Base-by-base conservation (phyloP, 192 early-diverging fungal genomes). In the Paraglomus brasilianum region DNA sequence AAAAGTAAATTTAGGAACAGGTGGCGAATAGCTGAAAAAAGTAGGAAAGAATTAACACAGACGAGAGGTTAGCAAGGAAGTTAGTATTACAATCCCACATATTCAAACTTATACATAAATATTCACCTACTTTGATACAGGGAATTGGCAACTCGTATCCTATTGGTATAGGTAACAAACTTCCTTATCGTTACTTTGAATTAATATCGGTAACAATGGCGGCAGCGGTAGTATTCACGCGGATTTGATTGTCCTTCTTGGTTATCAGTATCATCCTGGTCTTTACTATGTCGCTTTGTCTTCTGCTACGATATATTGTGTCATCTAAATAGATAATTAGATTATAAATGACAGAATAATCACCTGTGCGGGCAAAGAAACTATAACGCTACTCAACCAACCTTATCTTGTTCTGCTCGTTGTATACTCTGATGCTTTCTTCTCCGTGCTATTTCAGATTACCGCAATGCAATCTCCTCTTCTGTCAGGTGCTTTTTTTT, bases 391-490 rank as follows among this genome's bases (percentile, higher is more conserved):
- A 30, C 8, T 15, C 66, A 74, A 21, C 36, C 45, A 51, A 86
- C 78, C 66, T 88, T 85, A 22, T 88, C 86, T 72, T 90, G 87
- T 75, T 92, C 91, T 13, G 88, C 88, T 39, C 87, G 80, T 72
- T 92, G 89, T 50, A 86, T 80, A 49, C 86, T 91, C 63, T 91
- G 91, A 71, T 91, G 89, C 74, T 90, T 92, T 68, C 91, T 83
- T 14, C 87, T 80, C 47, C 91, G 83, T 1, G 89, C 87, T 43
- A 88, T 84, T 75, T 92, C 91, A 1, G 88, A 90, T 68, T 83
- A 84, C 74, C 82, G 81, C 39, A 92, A 68, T 0, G 87, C 87
- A 11, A 85, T 73, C 58, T 92, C 91, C 58, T 92, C 91, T 19
- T 84, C 86, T 0, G 91, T 89, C 38, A 87, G 73, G 63, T 73